Conservation (phyloP, 805 yeast species). For the Cyberlindnera japonica region DNA sequence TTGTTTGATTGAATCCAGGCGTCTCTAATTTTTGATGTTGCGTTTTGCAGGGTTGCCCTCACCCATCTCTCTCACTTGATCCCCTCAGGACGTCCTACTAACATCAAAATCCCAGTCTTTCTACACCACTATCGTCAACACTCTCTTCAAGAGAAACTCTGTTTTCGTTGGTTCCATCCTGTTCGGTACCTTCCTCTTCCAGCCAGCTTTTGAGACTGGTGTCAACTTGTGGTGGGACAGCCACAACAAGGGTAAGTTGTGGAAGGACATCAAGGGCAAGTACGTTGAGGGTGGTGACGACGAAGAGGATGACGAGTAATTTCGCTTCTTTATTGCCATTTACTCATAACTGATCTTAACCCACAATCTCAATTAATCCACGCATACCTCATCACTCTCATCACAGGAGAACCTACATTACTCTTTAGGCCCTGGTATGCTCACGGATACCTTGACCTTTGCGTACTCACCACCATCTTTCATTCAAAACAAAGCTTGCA, state of each 20-base stretch:
- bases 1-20: no score
- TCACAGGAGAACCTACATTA: neutral
- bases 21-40: no score
- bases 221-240: conserved; percentile 68
- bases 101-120: conserved; percentile 30
- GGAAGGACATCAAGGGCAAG: conserved; percentile 71
- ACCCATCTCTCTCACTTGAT: neutral
- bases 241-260: conserved; percentile 82
- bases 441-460: neutral
- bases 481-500: conserved; percentile 13
- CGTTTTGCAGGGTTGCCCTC: no score
- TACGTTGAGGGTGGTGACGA: conserved; percentile 58
- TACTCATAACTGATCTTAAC: neutral
- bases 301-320: conserved; percentile 51
- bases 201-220: conserved; percentile 65
- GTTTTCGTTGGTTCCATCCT: conserved; percentile 79
- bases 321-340: neutral
- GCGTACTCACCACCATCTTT: conserved; percentile 1
- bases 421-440: neutral
- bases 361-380: neutral
- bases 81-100: conserved; percentile 9
- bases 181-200: conserved; percentile 82
- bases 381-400: neutral
- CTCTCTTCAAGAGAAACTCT: conserved; percentile 85
- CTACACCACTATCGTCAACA: conserved; percentile 55